phyloP scores from a whole-genome alignment of 2,329 filamentous ascomycete genomes.

The Aureobasidium sp. region DNA sequence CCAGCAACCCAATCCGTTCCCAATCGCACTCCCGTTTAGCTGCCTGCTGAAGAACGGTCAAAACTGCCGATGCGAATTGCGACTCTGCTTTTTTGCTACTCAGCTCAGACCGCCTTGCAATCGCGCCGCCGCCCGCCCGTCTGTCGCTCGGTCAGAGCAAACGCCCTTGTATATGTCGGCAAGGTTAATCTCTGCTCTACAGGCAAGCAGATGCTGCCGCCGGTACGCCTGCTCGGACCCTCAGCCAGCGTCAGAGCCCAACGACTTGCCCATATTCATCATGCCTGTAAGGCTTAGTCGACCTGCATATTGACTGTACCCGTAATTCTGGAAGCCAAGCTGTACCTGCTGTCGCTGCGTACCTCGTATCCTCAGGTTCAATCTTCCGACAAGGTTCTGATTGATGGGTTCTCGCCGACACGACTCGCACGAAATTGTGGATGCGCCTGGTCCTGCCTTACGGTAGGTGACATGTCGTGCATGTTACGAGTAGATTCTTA shows the following conservation, averaged over 20 bases:
- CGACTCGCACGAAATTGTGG: background rate
- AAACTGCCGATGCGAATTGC: slow-evolving; percentile 10
- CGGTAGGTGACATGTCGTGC: too few species aligned
- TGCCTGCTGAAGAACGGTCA: background rate
- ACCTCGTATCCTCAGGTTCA: background rate
- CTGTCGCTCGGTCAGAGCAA: background rate
- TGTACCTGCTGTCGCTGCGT: background rate
- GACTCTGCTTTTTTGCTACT: background rate
- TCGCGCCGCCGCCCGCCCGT: background rate
- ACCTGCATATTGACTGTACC: background rate
- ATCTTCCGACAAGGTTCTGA: background rate
- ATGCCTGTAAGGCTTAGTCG: background rate
- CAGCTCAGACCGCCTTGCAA: background rate
- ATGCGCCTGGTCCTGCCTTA: background rate
- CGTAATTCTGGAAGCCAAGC: background rate
- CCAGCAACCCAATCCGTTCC: background rate
- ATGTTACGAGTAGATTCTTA: too few species aligned
- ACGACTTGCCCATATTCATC: background rate
- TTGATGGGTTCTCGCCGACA: background rate
- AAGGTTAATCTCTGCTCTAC: background rate
- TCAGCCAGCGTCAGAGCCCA: background rate
- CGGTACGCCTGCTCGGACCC: background rate
- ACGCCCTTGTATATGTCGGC: background rate
- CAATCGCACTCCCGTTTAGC: background rate
- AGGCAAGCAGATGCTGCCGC: background rate